Evolutionary conservation across 2,329 filamentous ascomycete genomes (phyloP).

Genomic region (Aspergillus sp.): DNA sequence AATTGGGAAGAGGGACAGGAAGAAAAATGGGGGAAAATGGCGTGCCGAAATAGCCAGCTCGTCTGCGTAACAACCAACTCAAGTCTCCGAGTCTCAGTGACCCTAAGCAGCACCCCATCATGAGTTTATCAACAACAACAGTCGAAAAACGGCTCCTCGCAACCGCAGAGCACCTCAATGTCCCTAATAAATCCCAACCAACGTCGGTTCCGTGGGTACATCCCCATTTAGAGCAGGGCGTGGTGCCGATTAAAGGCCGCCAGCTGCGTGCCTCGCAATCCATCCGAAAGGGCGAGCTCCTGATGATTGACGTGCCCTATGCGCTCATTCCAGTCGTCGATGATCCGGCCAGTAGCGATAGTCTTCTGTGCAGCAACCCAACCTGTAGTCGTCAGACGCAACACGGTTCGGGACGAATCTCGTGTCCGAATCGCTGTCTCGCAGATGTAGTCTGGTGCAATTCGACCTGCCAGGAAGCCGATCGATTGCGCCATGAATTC

Average conservation of each 20-base stretch:
- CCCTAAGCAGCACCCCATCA: neutral
- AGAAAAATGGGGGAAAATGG: neutral
- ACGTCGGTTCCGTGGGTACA: slow-evolving; percentile 27
- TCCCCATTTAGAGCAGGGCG: slow-evolving; percentile 29
- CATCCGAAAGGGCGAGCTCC: slow-evolving; percentile 28
- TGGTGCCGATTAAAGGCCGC: slow-evolving; percentile 34
- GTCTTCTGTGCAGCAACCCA: slow-evolving; percentile 34
- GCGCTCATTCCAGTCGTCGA: slow-evolving; percentile 36
- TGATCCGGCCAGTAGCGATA: slow-evolving; percentile 24
- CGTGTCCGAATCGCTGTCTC: slow-evolving; percentile 28
- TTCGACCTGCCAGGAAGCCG: slow-evolving; percentile 22
- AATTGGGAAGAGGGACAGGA: no score
- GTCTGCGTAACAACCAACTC: no score
- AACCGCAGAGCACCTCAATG: slow-evolving; percentile 8
- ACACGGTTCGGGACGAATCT: slow-evolving; percentile 3
- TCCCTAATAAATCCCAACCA: neutral
- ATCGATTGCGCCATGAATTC: slow-evolving; percentile 30
- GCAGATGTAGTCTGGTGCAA: slow-evolving; percentile 34
- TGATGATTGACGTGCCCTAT: slow-evolving; percentile 35
- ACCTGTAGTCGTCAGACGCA: slow-evolving; percentile 28
- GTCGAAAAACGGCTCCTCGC: slow-evolving; percentile 10
- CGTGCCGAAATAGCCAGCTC: neutral
- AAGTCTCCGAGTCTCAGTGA: neutral
- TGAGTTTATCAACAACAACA: slow-evolving; percentile 5
- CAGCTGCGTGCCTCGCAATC: slow-evolving; percentile 29